These are phyloP conservation scores for Picea abies DNA, from an alignment of 83 land plant genomes.

Conservation along the genomic window DNA sequence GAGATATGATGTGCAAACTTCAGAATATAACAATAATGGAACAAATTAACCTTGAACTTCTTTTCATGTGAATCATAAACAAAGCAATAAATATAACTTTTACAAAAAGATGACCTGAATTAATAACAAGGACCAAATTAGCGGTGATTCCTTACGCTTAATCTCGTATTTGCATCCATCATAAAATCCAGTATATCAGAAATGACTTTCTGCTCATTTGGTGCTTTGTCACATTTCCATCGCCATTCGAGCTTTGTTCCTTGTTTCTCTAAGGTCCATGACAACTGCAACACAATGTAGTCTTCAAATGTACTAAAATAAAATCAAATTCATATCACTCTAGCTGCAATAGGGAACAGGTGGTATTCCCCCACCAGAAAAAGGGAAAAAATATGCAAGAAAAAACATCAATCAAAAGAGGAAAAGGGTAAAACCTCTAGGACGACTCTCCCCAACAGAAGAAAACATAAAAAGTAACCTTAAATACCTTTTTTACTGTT, in stretches of 20 bases:
- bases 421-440: too few species aligned
- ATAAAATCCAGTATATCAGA: slow-evolving; percentile 73
- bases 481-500: too few species aligned
- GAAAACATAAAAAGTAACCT: too few species aligned
- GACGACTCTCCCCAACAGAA: too few species aligned
- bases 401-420: too few species aligned
- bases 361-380: too few species aligned
- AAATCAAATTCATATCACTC: background rate
- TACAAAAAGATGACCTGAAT: background rate
- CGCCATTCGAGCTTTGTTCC: slow-evolving; percentile 79
- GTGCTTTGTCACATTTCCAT: slow-evolving; percentile 71
- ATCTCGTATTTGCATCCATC: slow-evolving; percentile 72
- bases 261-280: slow-evolving; percentile 82
- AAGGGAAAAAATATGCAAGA: too few species aligned
- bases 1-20: background rate
- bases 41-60: background rate
- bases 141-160: slow-evolving; percentile 53
- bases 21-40: background rate
- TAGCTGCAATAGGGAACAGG: too few species aligned
- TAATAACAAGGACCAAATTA: background rate
- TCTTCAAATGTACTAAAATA: background rate
- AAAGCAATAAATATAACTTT: background rate
- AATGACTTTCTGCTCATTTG: slow-evolving; percentile 44
- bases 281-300: slow-evolving; percentile 43
- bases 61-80: background rate